Evolutionary conservation across 164 flowering plant genomes (phyloP), one percentile per base, ranked within the genome.

Genomic region (Amborella trichopoda): DNA sequence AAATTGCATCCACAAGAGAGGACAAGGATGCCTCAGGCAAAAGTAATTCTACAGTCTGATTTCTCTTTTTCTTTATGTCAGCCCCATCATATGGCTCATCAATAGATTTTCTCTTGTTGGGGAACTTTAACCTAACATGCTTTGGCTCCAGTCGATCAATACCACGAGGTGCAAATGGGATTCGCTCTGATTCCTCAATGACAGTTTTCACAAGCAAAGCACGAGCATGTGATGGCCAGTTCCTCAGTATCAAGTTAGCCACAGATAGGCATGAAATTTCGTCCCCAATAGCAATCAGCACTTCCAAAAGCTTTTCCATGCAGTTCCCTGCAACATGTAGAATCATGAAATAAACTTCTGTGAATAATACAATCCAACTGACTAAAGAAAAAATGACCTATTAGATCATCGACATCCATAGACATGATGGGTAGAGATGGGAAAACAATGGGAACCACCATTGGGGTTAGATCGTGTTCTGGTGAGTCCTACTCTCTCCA

Each of bases 261-360:
- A 87, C 86, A 62, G 99, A 84, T 56, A 84, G 94, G 54, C 91
- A 84, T 22, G 96, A 71, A 64, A 84, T 76, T 61, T 91, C 99
- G 68, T 91, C 96, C 40, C 96, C 82, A 64, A 91, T 84, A 38
- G 99, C 99, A 58, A 91, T 79, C 28, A 91, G 91, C 50, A 91
- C 91, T 75, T 91, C 99, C 71, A 91, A 62, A 12, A 91, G 82
- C 62, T 91, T 91, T 70, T 91, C 96, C 96, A 91, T 87, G 79
- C 96, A 91, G 60, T 87, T 91, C 94, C 96, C 99, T 91, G 72
- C 50, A 68, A 18, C 43, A 46, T 51, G 40, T 6, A 37, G n/a
- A 37, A 30, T 9, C 34, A 30, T 30, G 14, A 30, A 1, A 14
- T 8, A 30, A 14, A 14, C 14, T 30, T 30, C 34, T n/a, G n/a